These are phyloP conservation scores for Berkeleyomyces rouxiae DNA, from an alignment of 2,329 filamentous ascomycete genomes.

Conservation along the genomic window DNA sequence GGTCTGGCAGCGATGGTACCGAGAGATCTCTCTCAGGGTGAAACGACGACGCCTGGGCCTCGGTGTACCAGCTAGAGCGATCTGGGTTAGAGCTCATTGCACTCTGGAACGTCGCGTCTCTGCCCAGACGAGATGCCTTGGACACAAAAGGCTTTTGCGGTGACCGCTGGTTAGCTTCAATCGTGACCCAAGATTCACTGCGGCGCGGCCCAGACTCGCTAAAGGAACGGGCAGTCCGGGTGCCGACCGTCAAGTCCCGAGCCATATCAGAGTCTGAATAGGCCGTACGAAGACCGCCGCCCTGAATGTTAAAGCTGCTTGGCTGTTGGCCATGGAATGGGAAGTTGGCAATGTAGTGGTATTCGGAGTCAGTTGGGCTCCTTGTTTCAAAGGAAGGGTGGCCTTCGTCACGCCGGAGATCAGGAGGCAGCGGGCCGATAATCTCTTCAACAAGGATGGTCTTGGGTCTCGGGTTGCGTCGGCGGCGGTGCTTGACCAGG, in stretches of 20 bases:
- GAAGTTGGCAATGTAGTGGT: conserved; percentile 11
- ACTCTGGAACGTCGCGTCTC: conserved; percentile 7
- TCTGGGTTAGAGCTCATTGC: neutral
- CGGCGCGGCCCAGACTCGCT: conserved; percentile 5
- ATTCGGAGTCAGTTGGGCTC: conserved; percentile 8
- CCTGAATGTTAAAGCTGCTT: neutral
- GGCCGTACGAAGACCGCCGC: neutral
- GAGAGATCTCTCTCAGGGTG: neutral
- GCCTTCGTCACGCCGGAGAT: conserved; percentile 8
- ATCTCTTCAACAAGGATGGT: conserved; percentile 9
- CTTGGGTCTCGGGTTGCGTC: conserved; percentile 16
- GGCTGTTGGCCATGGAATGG: conserved; percentile 4
- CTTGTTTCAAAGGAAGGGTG: conserved; percentile 4
- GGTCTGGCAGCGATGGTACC: conserved; percentile 6
- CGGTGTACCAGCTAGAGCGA: conserved; percentile 12
- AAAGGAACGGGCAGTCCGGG: neutral
- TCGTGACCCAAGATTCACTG: conserved; percentile 12
- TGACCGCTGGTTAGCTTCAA: conserved; percentile 6
- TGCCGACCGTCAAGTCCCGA: neutral
- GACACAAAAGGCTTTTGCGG: conserved; percentile 7
- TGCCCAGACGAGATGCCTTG: neutral
- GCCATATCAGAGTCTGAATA: conserved; percentile 9
- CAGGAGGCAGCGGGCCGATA: conserved; percentile 4
- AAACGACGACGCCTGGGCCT: conserved; percentile 1
- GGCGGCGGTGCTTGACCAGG: conserved; percentile 21